Conservation (phyloP, 805 yeast species). For the Yamadazyma philogaea region DNA sequence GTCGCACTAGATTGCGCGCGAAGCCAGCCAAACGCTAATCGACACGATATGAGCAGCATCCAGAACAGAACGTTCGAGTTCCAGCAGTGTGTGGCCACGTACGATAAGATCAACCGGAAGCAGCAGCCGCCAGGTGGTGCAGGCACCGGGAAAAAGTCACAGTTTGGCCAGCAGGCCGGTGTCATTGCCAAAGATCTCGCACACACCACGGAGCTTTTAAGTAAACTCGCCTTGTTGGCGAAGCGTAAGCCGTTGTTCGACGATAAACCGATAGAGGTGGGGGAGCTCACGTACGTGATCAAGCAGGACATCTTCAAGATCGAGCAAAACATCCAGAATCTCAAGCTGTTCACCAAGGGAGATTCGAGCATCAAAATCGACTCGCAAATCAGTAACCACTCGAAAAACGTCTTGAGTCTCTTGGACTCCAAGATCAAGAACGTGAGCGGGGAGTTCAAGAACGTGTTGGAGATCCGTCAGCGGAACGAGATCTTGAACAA, state of each 20-base stretch:
- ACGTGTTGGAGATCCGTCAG: conserved; percentile 85
- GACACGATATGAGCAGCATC: conserved; percentile 21
- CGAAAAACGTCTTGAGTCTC: conserved; percentile 81
- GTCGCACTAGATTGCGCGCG: neutral
- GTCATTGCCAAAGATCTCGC: conserved; percentile 85
- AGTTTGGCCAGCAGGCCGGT: conserved; percentile 63
- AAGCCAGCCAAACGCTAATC: neutral
- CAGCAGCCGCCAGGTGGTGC: conserved; percentile 18
- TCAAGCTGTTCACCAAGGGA: conserved; percentile 53
- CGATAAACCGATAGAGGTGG: conserved; percentile 90
- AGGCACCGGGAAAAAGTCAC: conserved; percentile 29
- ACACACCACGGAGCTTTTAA: conserved; percentile 74
- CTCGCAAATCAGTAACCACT: conserved; percentile 68
- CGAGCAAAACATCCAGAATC: conserved; percentile 63
- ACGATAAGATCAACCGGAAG: conserved; percentile 57
- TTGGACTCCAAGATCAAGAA: conserved; percentile 88
- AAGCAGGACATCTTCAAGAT: conserved; percentile 84
- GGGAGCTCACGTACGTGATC: conserved; percentile 82
- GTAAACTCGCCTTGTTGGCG: conserved; percentile 80
- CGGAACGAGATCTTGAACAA: conserved; percentile 76
- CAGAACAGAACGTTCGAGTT: conserved; percentile 91
- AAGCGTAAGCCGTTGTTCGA: conserved; percentile 88
- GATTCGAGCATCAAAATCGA: conserved; percentile 43
- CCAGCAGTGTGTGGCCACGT: conserved; percentile 82
- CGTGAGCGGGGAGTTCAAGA: conserved; percentile 86